Base-by-base conservation (phyloP, 225 moss, liverwort and hornwort species). In the Climacium dendroides region DNA sequence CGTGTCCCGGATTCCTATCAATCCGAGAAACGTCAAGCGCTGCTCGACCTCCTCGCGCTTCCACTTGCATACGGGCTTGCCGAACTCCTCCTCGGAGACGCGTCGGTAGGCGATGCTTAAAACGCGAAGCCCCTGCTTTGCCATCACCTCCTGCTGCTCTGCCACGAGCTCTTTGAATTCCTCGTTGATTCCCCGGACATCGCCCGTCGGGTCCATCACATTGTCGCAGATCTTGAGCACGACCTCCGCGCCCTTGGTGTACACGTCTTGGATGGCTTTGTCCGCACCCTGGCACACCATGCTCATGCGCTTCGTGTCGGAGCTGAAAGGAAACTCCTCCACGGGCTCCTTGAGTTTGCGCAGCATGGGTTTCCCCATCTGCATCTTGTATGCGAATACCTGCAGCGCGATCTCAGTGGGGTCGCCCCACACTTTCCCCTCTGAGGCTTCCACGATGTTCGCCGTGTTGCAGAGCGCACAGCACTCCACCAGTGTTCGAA, bases 391-490 rank as follows among this genome's bases (percentile, higher is more conserved):
- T 5, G 92, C 92, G 35, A 92, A 89, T 59, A 90, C 88, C 79
- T 92, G 92, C 12, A 92, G 90, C 30, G 90, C 92, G 8, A 92
- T 92, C 85, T 92, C 92, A 50, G 90, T 92, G 5, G 90, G 90
- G 55, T 92, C 90, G n/a, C 90, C 93, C 94, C 93, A 93, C 59
- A 94, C 91, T 69, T 94, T 93, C 26, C 93, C 91, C 61, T 89
- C 87, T 5, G 86, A 89, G 8, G 91, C 92, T 65, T 94, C 93
- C 35, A 93, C 94, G 63, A 94, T 91, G 79, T 91, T 91, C n/a
- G 93, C 90, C 59, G 94, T 90, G 91, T 94, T 94, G 88, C 92
- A 94, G 57, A 94, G 88, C n/a, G 94, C 94, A 74, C 94, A 91
- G 90, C 94, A 94, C 81, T 94, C 94, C 54, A 94, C 91, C 47